phyloP scores from a whole-genome alignment of 169 alveolate genomes.

The Plasmodium gonderi region DNA sequence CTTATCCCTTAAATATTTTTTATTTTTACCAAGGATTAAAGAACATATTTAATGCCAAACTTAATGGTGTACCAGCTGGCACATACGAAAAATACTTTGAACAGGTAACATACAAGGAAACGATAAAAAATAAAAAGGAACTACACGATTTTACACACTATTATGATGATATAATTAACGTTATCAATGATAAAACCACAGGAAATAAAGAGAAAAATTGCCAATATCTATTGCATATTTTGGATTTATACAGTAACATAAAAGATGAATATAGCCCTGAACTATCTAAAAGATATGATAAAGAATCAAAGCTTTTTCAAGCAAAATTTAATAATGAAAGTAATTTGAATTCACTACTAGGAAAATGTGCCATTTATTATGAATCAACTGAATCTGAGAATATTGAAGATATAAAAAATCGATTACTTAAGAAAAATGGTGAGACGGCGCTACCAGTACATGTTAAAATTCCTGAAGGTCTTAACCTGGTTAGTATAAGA shows the following conservation, averaged over 20 bases:
- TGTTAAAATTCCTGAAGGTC: not conserved
- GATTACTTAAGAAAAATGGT: not conserved
- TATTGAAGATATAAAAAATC: not conserved
- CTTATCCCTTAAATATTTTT: not conserved
- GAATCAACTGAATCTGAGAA: not conserved
- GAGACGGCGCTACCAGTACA: not conserved
- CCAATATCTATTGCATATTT: not conserved
- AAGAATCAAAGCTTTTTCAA: not conserved
- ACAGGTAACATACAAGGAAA: not conserved
- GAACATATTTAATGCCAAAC: not conserved
- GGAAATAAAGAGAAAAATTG: not conserved
- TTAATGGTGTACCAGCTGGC: not conserved
- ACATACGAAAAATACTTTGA: not conserved
- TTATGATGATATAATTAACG: not conserved
- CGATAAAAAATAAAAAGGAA: not conserved
- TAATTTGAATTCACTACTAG: not conserved
- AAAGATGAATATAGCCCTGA: not conserved
- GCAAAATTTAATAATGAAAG: not conserved
- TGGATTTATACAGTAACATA: not conserved
- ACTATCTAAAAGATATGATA: not conserved
- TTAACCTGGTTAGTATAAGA: not conserved
- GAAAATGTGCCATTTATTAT: not conserved
- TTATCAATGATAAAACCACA: not conserved
- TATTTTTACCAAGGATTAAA: not conserved
- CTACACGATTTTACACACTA: not conserved